Evolutionary conservation across 164 flowering plant genomes (phyloP), one percentile per base, ranked within the genome.

Genomic region (Annona cherimola): DNA sequence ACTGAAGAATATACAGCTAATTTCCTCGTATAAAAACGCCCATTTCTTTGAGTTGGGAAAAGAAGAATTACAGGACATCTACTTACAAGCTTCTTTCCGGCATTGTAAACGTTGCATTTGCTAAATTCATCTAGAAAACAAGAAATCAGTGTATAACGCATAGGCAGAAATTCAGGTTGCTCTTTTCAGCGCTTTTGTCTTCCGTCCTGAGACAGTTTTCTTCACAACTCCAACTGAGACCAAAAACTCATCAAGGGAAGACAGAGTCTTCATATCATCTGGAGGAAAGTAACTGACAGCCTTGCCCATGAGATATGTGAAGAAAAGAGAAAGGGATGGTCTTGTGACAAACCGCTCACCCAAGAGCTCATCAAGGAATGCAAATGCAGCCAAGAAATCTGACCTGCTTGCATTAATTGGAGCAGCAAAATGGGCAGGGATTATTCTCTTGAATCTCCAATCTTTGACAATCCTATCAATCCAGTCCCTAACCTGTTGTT

Each of bases 241-340:
- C 70, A 95, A 69, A 71, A 95, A 95, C 79, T 89, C 72, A 64
- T 95, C 99, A 45, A 95, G 97, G 59, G 99, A 95, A 42, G 99
- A 95, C 70, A 93, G 75, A 42, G 97, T 95, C 81, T 84, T 95
- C 99, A 93, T 91, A 75, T 91, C 99, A 81, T 95, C 99, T 0
- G 93, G 99, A 42, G 98, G 98, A 78, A 93, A 95, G 79, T 93
- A 95, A 74, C 97, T 91, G 39, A 92, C 95, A 57, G 97, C 94
- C 76, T 88, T 95, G 42, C 99, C 96, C 93, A 91, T 75, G 45
- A 91, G 77, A 61, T 87, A 90, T 67, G 94, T 70, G 70, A 95
- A 87, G 73, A 93, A 84, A 70, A 89, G 88, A 43, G 93, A 80
- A 8, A 91, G 78, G 5, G 95, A 90, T 61, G 96, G 93, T 19